Evolutionary conservation across 805 yeast genomes (phyloP), one percentile per base, ranked within the genome.

Genomic region (Monosporozyma yasuniensis): DNA sequence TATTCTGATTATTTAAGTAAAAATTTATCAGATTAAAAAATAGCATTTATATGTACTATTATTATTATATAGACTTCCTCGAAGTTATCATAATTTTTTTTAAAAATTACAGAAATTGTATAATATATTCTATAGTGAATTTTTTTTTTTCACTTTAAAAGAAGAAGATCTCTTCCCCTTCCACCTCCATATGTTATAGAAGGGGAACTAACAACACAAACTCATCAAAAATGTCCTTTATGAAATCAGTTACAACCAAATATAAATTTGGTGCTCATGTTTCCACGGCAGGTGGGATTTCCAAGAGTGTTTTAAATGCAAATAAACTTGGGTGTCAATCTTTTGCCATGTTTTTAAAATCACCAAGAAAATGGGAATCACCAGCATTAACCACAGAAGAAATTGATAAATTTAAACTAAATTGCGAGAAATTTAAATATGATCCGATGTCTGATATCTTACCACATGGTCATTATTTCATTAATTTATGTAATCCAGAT

Each of bases 401-500:
- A 62, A 82, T 83, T 10, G 65, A 63, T 3, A 77, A 79, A 53
- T 93, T 93, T 69, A 76, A 75, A 53, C 69, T 71, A 6, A 70
- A 80, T 19, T 88, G 96, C 63, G 69, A 74, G 48, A 68, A 78
- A 49, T 74, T 74, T 61, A 79, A 82, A 1, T 90, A 81, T 65
- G 77, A 88, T 63, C 83, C 96, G 3, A 63, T 76, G 49, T 84
- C 83, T 6, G 96, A 90, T 60, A 76, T 88, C 46, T 73, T 93
- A 46, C 98, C 99, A 0, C 99, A 93, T 66, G 98, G 96, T 1
- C 88, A 95, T 22, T 93, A 90, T 64, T 81, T 93, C 59, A 90
- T 93, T 63, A 93, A 93, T 63, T 69, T 93, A 53, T 97, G 95
- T 22, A 89, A 88, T 57, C 96, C 97, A 0, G 96, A 89, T 56